phyloP scores from a whole-genome alignment of 1,284 basidiomycete genomes.

The Ceratobasidium sp. region DNA sequence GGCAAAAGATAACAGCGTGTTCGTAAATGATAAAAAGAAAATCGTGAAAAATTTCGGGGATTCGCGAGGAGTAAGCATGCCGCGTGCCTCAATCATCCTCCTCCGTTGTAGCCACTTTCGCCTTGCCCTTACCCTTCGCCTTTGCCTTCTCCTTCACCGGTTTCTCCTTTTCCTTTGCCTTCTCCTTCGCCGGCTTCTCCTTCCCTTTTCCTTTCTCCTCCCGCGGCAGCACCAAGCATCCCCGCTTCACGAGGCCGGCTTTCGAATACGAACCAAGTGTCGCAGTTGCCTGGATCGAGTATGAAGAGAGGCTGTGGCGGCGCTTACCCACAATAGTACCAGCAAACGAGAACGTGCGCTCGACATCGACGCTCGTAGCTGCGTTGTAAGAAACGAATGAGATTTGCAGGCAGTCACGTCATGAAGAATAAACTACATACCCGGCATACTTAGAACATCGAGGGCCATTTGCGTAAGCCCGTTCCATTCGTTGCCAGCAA shows the following conservation, averaged over 20 bases:
- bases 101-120: too few relatives aligned
- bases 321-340: background rate
- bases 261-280: background rate
- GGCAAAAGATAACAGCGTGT: too few relatives aligned
- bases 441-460: background rate
- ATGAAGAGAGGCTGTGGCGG: background rate
- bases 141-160: too few relatives aligned
- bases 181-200: too few relatives aligned
- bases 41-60: too few relatives aligned
- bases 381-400: background rate
- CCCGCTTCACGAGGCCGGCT: background rate
- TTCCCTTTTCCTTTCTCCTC: too few relatives aligned
- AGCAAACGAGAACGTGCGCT: background rate
- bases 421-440: background rate
- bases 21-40: too few relatives aligned
- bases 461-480: conserved; percentile 29
- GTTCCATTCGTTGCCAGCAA: background rate
- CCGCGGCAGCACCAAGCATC: background rate
- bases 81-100: too few relatives aligned
- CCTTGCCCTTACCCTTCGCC: too few relatives aligned
- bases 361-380: conserved; percentile 6
- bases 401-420: background rate
- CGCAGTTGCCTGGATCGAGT: background rate
- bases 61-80: too few relatives aligned
- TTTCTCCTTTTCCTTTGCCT: too few relatives aligned